Conservation (phyloP, 176 grass and related monocot species). For the Ananas comosus region DNA sequence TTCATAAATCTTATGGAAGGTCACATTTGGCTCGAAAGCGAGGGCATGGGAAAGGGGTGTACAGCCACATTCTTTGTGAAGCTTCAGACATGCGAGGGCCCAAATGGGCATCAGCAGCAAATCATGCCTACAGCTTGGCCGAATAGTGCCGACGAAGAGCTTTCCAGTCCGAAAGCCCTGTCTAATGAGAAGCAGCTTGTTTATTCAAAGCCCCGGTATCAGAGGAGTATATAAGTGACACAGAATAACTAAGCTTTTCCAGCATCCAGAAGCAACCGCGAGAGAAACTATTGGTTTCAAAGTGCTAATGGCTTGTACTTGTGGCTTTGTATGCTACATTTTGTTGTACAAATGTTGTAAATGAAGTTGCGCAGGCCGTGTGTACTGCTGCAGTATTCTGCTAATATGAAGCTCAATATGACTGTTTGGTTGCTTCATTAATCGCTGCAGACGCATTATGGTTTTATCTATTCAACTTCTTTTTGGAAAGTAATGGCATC, state of each 20-base stretch:
- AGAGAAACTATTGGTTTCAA: slow-evolving; percentile 30
- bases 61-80: slow-evolving; percentile 62
- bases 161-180: slow-evolving; percentile 4
- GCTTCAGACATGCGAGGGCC: slow-evolving; percentile 55
- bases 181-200: slow-evolving; percentile 25
- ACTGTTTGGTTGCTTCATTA: not conserved
- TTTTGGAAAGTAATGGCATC: not conserved
- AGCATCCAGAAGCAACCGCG: not conserved
- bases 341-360: slow-evolving; percentile 56
- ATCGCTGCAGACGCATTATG: not conserved
- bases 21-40: slow-evolving; percentile 89
- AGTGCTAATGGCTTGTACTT: slow-evolving; percentile 19
- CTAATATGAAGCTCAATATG: not conserved
- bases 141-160: slow-evolving; percentile 26
- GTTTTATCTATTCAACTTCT: not conserved
- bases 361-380: not conserved
- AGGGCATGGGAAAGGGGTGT: slow-evolving; percentile 86
- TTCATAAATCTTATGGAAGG: slow-evolving; percentile 93
- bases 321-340: slow-evolving; percentile 19
- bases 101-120: slow-evolving; percentile 49
- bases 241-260: slow-evolving; percentile 17
- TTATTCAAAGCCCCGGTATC: slow-evolving; percentile 55
- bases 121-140: slow-evolving; percentile 39
- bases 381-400: not conserved
- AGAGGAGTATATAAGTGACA: slow-evolving; percentile 53